phyloP scores from a whole-genome alignment of 352 stramenopile genomes.

The Globisporangium yorkense region DNA sequence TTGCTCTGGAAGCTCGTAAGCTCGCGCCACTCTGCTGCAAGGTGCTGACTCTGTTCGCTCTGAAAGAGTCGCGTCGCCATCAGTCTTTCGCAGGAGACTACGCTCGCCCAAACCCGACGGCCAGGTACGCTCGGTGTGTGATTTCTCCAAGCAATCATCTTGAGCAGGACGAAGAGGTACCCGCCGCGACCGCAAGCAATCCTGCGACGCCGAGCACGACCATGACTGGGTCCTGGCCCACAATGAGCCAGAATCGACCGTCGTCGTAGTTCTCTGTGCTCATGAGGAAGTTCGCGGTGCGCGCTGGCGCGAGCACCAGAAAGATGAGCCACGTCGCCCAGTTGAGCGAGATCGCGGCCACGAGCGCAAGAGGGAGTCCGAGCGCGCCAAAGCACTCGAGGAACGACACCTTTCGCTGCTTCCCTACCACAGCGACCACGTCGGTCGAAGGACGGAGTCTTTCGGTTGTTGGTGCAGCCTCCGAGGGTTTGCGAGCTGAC shows the following conservation, averaged over 20 bases:
- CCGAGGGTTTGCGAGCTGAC: neutral
- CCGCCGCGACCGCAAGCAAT: neutral
- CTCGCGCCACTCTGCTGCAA: slow-evolving; percentile 8
- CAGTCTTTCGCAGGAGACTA: neutral
- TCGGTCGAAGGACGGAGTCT: neutral
- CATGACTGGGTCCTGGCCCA: neutral
- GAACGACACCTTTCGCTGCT: slow-evolving; percentile 9
- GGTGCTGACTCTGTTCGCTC: slow-evolving; percentile 10
- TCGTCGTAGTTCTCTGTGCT: slow-evolving; percentile 1
- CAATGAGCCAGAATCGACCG: slow-evolving; percentile 5
- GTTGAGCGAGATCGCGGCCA: slow-evolving; percentile 14
- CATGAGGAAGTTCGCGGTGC: slow-evolving; percentile 8
- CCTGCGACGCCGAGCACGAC: neutral
- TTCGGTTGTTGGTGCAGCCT: neutral
- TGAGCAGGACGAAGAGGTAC: neutral
- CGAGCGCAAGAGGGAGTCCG: slow-evolving; percentile 12
- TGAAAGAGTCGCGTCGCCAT: neutral
- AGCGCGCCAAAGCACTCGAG: slow-evolving; percentile 15
- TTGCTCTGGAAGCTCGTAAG: slow-evolving; percentile 18
- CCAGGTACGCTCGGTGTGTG: neutral
- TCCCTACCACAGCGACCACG: neutral
- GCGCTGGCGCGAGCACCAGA: neutral
- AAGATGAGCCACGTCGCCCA: slow-evolving; percentile 18
- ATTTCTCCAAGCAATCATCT: neutral
- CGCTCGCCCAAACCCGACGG: neutral